These are phyloP conservation scores for Bothriochloa decipiens DNA, from an alignment of 176 grass and related monocot species.

Conservation along the genomic window DNA sequence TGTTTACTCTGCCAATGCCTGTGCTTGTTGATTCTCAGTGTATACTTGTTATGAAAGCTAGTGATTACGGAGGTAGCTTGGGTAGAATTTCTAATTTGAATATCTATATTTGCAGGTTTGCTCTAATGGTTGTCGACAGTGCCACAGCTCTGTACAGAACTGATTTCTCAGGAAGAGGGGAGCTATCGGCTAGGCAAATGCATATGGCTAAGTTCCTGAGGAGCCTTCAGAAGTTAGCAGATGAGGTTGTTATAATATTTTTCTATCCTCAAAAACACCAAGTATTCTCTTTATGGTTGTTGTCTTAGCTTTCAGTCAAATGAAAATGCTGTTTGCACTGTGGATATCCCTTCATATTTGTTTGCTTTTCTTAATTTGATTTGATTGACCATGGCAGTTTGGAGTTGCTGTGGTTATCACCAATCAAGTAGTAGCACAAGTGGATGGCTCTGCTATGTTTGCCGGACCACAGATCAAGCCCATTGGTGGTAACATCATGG, in stretches of 20 bases:
- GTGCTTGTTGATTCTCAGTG: not conserved
- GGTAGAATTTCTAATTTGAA: not conserved
- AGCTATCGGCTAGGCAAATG: constrained; percentile 97
- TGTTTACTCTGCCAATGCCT: not conserved
- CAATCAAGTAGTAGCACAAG: constrained; percentile 98
- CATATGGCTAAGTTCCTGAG: constrained; percentile 93
- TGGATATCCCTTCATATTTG: not conserved
- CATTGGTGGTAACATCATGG: constrained; percentile 95
- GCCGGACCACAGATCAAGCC: constrained; percentile 90
- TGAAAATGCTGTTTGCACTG: not conserved
- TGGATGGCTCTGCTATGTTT: constrained; percentile 95
- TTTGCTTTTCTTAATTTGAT: constrained; percentile 17
- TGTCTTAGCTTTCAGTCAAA: not conserved
- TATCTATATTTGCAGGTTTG: constrained; percentile 67
- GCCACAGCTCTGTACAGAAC: constrained; percentile 92
- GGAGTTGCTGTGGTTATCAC: constrained; percentile 96
- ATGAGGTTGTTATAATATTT: constrained; percentile 58
- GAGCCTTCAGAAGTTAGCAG: constrained; percentile 92
- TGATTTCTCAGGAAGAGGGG: constrained; percentile 96
- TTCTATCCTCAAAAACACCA: not conserved
- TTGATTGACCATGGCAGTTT: constrained; percentile 58
- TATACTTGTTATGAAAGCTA: constrained; percentile 6
- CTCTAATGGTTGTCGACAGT: constrained; percentile 97
- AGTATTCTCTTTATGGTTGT: not conserved
- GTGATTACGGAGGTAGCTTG: not conserved